A percentile compares a stretch with the other conserved stretches of the same genome.
Conservation (phyloP, 225 moss, liverwort and hornwort species). For the Marchantia polymorpha region DNA sequence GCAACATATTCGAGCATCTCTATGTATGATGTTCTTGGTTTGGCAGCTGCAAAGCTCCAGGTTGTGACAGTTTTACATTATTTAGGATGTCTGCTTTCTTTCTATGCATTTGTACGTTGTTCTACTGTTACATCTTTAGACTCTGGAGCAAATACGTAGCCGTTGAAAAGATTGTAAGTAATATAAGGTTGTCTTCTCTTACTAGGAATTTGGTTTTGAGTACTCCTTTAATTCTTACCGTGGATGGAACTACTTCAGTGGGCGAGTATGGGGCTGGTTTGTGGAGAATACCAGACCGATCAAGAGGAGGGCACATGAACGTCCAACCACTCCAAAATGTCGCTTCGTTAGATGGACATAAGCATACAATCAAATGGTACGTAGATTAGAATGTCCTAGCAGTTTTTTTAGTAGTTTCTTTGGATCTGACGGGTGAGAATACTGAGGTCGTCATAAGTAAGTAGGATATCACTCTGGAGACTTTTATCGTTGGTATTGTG, state of each 20-base stretch:
- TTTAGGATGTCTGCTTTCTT: background rate
- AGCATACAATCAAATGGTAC: conserved; percentile 68
- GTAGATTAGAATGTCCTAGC: background rate
- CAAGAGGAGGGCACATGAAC: conserved; percentile 43
- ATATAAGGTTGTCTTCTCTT: background rate
- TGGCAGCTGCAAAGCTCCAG: background rate
- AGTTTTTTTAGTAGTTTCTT: too few species aligned
- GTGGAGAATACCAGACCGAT: conserved; percentile 66
- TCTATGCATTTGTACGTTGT: background rate
- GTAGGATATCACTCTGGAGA: too few species aligned
- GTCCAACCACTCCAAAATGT: conserved; percentile 54
- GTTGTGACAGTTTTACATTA: too few species aligned
- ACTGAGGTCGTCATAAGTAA: too few species aligned
- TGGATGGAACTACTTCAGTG: conserved; percentile 27
- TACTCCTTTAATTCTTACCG: background rate
- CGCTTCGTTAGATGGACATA: conserved; percentile 50
- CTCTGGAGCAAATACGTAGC: background rate
- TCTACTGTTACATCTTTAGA: background rate
- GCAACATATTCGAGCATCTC: background rate
- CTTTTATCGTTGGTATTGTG: too few species aligned
- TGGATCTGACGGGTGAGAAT: too few species aligned
- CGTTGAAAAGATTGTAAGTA: background rate
- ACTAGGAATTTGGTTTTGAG: background rate
- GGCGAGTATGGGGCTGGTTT: conserved; percentile 62
- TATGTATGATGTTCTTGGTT: background rate